Evolutionary conservation across 1,139 yeast species (phyloP).

Genomic region (Saccharomycopsis hybrid): DNA sequence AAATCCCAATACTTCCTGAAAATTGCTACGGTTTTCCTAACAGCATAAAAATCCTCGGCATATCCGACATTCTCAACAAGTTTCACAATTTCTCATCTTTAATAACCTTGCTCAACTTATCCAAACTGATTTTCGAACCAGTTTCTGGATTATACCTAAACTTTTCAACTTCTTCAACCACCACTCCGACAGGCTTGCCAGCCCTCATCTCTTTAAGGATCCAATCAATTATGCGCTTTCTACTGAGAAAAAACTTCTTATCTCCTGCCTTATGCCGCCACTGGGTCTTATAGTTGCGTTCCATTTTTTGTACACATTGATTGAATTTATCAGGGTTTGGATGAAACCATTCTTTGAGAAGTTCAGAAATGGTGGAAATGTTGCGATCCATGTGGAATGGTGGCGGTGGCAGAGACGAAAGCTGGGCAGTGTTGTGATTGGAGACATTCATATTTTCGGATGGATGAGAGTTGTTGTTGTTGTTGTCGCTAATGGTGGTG

Average conservation of each 20-base stretch:
- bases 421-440: no score
- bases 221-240: constrained; percentile 11
- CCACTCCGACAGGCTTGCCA: background rate
- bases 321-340: constrained; percentile 12
- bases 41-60: no score
- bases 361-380: constrained; percentile 4
- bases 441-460: no score
- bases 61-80: no score
- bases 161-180: constrained; percentile 7
- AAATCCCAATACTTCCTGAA: no score
- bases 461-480: no score
- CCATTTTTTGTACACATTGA: constrained; percentile 11
- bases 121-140: constrained; percentile 14
- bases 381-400: constrained; percentile 17
- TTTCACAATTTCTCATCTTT: background rate
- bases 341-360: constrained; percentile 15
- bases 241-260: constrained; percentile 10
- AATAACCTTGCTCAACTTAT: constrained; percentile 12
- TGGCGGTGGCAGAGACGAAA: background rate
- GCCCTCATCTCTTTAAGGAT: constrained; percentile 5
- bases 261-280: constrained; percentile 15
- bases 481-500: no score
- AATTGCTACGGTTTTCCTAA: no score
- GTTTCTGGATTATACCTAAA: constrained; percentile 8
- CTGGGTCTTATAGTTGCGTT: constrained; percentile 7